Conservation (phyloP, 441 rosid species). For the Gossypium davidsonii region DNA sequence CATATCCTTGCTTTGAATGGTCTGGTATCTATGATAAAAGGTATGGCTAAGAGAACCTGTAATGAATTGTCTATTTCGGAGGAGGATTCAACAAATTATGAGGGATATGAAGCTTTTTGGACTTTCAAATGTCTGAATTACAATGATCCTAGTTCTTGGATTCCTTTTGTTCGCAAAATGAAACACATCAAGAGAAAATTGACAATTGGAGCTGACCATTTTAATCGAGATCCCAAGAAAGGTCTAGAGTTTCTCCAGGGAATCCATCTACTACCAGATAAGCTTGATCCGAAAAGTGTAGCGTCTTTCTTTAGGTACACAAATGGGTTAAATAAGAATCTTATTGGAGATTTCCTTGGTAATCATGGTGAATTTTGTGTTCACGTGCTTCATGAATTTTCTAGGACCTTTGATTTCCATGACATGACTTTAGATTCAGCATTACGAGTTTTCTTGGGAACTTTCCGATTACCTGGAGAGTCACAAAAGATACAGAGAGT, state of each 20-base stretch:
- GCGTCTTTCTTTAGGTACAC: conserved; percentile 85
- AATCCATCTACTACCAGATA: conserved; percentile 68
- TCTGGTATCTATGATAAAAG: conserved; percentile 58
- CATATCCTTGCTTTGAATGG: conserved; percentile 89
- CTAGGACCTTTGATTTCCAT: conserved; percentile 81
- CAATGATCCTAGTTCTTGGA: conserved; percentile 59
- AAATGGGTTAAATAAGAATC: conserved; percentile 84
- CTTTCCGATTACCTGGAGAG: conserved; percentile 93
- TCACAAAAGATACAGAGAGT: conserved; percentile 96
- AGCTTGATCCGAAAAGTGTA: conserved; percentile 81
- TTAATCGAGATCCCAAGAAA: conserved; percentile 78
- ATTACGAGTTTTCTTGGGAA: conserved; percentile 79
- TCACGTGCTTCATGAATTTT: conserved; percentile 92
- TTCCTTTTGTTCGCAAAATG: conserved; percentile 68
- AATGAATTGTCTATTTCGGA: conserved; percentile 43
- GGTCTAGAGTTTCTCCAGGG: conserved; percentile 85
- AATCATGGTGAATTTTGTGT: conserved; percentile 88
- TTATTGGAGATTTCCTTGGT: conserved; percentile 84
- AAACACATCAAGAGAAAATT: conserved; percentile 66
- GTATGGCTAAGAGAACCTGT: conserved; percentile 71
- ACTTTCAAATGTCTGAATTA: conserved; percentile 58
- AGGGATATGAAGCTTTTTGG: conserved; percentile 67
- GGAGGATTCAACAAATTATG: conserved; percentile 32
- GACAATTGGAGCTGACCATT: conserved; percentile 83
- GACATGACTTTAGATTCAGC: conserved; percentile 89